These are phyloP conservation scores for Termitomyces sp. DNA, from an alignment of 768 basidiomycete genomes.

Conservation along the genomic window DNA sequence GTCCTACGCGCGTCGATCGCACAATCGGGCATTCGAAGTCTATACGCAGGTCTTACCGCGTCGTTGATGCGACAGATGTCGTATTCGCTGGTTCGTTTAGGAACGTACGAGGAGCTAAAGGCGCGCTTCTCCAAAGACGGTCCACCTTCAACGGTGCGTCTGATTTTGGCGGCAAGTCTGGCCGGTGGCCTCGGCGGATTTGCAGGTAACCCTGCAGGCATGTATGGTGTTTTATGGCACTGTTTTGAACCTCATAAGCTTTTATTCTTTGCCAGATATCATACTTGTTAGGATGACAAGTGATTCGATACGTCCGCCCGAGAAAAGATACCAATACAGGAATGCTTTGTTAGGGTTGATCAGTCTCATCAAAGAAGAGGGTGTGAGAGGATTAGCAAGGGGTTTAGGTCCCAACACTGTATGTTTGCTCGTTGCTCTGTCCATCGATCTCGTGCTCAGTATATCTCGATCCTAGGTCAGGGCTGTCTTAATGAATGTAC, in stretches of 20 bases:
- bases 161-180: slow-evolving; percentile 62
- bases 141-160: slow-evolving; percentile 47
- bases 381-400: slow-evolving; percentile 61
- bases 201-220: slow-evolving; percentile 81
- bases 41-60: slow-evolving; percentile 81
- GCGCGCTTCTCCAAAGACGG: slow-evolving; percentile 45
- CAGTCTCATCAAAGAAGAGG: slow-evolving; percentile 64
- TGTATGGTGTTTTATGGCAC: not conserved
- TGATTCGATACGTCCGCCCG: slow-evolving; percentile 71
- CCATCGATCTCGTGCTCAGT: slow-evolving; percentile 8
- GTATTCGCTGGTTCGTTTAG: slow-evolving; percentile 83
- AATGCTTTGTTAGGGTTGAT: slow-evolving; percentile 78
- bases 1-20: slow-evolving; percentile 63
- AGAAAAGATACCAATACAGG: slow-evolving; percentile 71
- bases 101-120: slow-evolving; percentile 79
- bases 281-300: slow-evolving; percentile 86
- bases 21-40: slow-evolving; percentile 65
- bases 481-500: slow-evolving; percentile 16
- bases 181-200: slow-evolving; percentile 83
- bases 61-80: slow-evolving; percentile 89
- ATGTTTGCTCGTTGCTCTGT: slow-evolving; percentile 21
- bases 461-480: slow-evolving; percentile 7
- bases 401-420: slow-evolving; percentile 81
- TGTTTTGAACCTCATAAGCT: not conserved
- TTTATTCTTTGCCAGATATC: slow-evolving; percentile 43